Percentiles rank a stretch among this genome's conserved stretches.
phyloP scores from a whole-genome alignment of 2,329 filamentous ascomycete species.

The Alternaria arborescens region DNA sequence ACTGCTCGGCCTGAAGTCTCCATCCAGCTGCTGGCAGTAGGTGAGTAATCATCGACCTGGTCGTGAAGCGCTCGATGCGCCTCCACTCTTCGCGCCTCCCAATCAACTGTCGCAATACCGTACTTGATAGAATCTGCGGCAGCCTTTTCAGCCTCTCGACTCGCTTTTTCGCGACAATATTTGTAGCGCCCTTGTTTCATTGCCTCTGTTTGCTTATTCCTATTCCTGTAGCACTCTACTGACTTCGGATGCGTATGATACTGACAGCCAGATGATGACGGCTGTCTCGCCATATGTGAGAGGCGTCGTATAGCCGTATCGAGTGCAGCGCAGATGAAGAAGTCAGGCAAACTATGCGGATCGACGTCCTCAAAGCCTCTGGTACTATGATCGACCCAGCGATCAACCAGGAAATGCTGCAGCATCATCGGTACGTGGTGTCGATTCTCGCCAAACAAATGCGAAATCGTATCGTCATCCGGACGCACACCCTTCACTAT shows the following conservation, averaged over 20 bases:
- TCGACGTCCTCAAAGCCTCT: background rate
- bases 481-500: slow-evolving; percentile 7
- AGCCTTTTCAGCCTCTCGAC: background rate
- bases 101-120: background rate
- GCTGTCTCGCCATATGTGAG: background rate
- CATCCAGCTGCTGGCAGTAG: background rate
- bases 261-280: background rate
- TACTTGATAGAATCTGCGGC: background rate
- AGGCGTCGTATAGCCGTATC: slow-evolving; percentile 14
- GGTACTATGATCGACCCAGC: slow-evolving; percentile 12
- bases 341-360: slow-evolving; percentile 2
- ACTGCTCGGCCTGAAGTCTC: background rate
- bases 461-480: slow-evolving; percentile 22
- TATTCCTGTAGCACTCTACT: slow-evolving; percentile 17
- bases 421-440: slow-evolving; percentile 1
- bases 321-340: slow-evolving; percentile 8
- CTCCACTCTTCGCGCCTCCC: slow-evolving; percentile 2
- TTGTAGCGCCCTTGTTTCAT: background rate
- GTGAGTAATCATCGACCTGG: background rate
- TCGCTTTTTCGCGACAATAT: background rate
- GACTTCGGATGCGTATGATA: slow-evolving; percentile 21
- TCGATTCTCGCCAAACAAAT: slow-evolving; percentile 17
- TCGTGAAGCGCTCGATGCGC: background rate
- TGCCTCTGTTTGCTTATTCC: background rate
- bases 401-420: slow-evolving; percentile 24